Evolutionary conservation across 2,329 filamentous ascomycete genomes (phyloP), one percentile per base, ranked within the genome.

Genomic region (Periconia digitata): DNA sequence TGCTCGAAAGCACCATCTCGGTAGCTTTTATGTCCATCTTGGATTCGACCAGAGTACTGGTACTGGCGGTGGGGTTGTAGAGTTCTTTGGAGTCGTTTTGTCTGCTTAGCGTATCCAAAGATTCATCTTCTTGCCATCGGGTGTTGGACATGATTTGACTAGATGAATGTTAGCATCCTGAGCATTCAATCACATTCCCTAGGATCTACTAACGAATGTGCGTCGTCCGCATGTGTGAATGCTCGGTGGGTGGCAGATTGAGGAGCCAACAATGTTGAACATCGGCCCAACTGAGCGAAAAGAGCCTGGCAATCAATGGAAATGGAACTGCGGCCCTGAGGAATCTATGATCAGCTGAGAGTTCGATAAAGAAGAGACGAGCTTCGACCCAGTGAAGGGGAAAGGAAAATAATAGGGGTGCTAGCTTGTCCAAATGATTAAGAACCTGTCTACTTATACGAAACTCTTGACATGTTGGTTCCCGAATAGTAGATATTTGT

Each of bases 141-240:
- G 82, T 85, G 56, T 82, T 81, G 66, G 82, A 85, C 77, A 84
- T 83, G 54, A 70, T 71, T 2, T 61, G 65, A 2, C 38, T 32
- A 32, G n/a, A 32, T 15, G 10, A 4, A 32, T 27, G 8, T 32
- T 32, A 32, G 27, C 10, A 13, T 12, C n/a, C 64, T 68, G 21
- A 2, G 21, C 3, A 5, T n/a, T 15, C 1, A 6, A 10, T 12
- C 2, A 58, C 3, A 56, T 6, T 7, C 1, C 10, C 13, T 64
- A 8, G 65, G 64, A 42, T 59, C 48, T 2, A 44, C 47, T 20
- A 42, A 43, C n/a, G 64, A 59, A 34, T 66, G 47, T 1, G 51
- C 27, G 41, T 64, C 60, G 3, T 60, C 66, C 13, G 61, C 59
- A 16, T 41, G 47, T 39, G 67, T 62, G 42, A 69, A 67, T 6